A percentile compares a stretch with the other conserved stretches of the same genome.
phyloP scores from a whole-genome alignment of 306 rosid genomes.

The Lagenaria siceraria region DNA sequence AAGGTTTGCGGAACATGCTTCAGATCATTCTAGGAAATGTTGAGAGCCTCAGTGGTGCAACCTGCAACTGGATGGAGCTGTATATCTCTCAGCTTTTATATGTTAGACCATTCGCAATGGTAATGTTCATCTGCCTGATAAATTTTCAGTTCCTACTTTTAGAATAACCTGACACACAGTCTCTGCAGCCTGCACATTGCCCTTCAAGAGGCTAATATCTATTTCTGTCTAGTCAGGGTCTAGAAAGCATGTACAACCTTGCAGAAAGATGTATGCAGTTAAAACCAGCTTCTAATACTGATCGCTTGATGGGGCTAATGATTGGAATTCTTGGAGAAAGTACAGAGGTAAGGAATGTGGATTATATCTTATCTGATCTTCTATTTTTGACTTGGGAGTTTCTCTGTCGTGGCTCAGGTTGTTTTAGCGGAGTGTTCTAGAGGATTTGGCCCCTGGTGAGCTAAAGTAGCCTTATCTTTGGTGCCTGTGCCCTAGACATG shows the following conservation, averaged over 20 bases:
- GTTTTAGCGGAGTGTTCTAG: constrained; percentile 83
- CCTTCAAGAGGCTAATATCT: constrained; percentile 3
- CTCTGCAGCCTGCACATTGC: not conserved
- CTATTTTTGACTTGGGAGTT: constrained; percentile 8
- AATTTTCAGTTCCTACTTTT: not conserved
- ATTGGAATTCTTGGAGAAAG: constrained; percentile 79
- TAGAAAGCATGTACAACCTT: constrained; percentile 73
- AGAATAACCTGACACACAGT: not conserved
- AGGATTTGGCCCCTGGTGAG: constrained; percentile 97
- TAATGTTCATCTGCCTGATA: constrained; percentile 21
- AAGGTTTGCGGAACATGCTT: constrained; percentile 75
- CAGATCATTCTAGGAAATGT: constrained; percentile 76
- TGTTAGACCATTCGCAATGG: constrained; percentile 70
- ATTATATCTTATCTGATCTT: not conserved
- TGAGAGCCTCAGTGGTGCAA: constrained; percentile 45
- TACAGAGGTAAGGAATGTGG: constrained; percentile 51
- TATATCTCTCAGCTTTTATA: constrained; percentile 65
- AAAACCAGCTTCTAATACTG: constrained; percentile 43
- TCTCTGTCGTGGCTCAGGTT: constrained; percentile 50
- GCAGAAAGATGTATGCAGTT: constrained; percentile 71
- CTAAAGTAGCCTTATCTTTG: not conserved
- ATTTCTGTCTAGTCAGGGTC: constrained; percentile 38
- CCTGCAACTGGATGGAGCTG: constrained; percentile 78
- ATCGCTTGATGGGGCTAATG: constrained; percentile 54
- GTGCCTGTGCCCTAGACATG: not conserved